Conservation (phyloP, 441 rosid genomes). For the Monsonia emarginata region DNA sequence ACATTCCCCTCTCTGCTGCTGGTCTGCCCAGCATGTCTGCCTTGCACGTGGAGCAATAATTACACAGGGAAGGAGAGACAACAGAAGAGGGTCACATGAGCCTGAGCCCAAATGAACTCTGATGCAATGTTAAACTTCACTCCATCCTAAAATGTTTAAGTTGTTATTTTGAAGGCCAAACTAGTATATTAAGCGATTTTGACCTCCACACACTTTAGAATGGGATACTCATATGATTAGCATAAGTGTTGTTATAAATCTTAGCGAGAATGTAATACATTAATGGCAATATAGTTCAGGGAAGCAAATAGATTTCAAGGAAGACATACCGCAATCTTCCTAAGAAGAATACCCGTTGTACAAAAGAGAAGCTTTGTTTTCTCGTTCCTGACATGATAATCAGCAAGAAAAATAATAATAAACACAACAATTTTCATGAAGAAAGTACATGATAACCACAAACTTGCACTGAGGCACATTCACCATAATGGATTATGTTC, state of each 20-base stretch:
- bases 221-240: background rate
- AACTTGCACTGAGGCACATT: background rate
- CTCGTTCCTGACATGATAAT: conserved; percentile 54
- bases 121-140: background rate
- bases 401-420: conserved; percentile 3
- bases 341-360: conserved; percentile 85
- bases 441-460: background rate
- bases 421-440: conserved; percentile 4
- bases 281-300: background rate
- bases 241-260: background rate
- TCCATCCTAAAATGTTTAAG: background rate
- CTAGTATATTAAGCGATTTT: background rate
- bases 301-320: background rate
- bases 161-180: background rate
- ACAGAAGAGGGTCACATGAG: background rate
- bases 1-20: background rate
- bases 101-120: background rate
- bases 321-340: conserved; percentile 62
- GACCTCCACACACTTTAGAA: background rate
- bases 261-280: background rate
- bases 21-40: background rate
- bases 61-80: background rate
- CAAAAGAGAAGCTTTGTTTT: conserved; percentile 87
- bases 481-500: background rate
- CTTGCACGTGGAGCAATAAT: background rate